phyloP scores from a whole-genome alignment of 495 filamentous ascomycete genomes.

The Neurospora sp. region DNA sequence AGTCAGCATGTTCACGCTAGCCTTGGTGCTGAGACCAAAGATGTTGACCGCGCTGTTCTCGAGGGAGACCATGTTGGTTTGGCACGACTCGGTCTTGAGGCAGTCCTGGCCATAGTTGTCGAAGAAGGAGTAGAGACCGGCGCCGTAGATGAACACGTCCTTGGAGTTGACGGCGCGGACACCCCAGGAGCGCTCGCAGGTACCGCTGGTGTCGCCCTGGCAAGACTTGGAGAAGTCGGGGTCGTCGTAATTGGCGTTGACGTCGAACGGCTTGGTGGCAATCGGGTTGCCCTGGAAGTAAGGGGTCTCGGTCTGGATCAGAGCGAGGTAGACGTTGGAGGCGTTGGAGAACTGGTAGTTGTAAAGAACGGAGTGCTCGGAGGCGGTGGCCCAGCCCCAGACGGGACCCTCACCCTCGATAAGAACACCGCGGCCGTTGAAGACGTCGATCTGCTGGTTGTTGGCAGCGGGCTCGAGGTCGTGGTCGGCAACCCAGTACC shows the following conservation, averaged over 20 bases:
- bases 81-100: slow-evolving; percentile 64
- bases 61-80: slow-evolving; percentile 77
- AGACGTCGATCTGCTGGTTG: slow-evolving; percentile 83
- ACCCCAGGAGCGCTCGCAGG: slow-evolving; percentile 78
- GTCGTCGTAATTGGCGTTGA: slow-evolving; percentile 56
- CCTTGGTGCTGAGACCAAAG: slow-evolving; percentile 80
- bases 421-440: slow-evolving; percentile 79
- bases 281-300: slow-evolving; percentile 86
- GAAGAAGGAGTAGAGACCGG: slow-evolving; percentile 80
- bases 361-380: slow-evolving; percentile 86
- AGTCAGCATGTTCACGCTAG: slow-evolving; percentile 75
- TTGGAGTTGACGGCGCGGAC: slow-evolving; percentile 63
- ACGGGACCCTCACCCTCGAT: slow-evolving; percentile 57
- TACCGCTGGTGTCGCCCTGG: slow-evolving; percentile 43
- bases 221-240: slow-evolving; percentile 62
- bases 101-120: slow-evolving; percentile 76
- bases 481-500: slow-evolving; percentile 95
- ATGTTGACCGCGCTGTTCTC: slow-evolving; percentile 60
- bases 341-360: slow-evolving; percentile 76
- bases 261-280: slow-evolving; percentile 55
- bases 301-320: slow-evolving; percentile 87
- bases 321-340: slow-evolving; percentile 69
- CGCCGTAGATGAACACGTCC: slow-evolving; percentile 64
- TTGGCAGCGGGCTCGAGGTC: slow-evolving; percentile 69
- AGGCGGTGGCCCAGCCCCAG: slow-evolving; percentile 67